Conservation (phyloP, 1,139 yeast genomes). For the Scheffersomyces stambukii region DNA sequence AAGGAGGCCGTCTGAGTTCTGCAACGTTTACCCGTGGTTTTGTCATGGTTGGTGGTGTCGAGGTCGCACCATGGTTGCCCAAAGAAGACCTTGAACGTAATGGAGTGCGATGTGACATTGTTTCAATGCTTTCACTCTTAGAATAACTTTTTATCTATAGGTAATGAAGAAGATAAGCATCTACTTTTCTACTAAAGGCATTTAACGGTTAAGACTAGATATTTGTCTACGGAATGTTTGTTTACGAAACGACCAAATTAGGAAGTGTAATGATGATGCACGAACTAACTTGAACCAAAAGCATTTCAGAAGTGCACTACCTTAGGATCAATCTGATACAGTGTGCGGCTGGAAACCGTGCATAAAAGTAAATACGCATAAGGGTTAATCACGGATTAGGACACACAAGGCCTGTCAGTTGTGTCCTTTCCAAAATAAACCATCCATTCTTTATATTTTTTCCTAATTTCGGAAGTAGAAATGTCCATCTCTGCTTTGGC, state of each 20-base stretch:
- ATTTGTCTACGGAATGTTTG: conserved; percentile 7
- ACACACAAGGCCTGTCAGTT: conserved; percentile 51
- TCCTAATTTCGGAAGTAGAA: conserved; percentile 31
- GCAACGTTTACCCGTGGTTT: conserved; percentile 5
- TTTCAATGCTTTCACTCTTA: too few species aligned
- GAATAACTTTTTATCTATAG: not conserved
- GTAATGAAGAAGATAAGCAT: not conserved
- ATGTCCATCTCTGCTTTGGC: conserved; percentile 48
- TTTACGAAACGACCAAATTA: conserved; percentile 14
- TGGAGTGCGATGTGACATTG: conserved; percentile 20
- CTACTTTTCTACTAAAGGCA: too few species aligned
- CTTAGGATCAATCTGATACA: too few species aligned
- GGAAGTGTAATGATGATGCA: conserved; percentile 2
- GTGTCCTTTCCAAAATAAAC: conserved; percentile 68
- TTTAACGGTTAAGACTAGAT: not conserved
- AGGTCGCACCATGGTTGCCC: conserved; percentile 12
- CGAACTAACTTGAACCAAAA: too few species aligned
- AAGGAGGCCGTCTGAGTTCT: conserved; percentile 15
- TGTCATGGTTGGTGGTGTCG: conserved; percentile 7
- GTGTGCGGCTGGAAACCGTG: too few species aligned
- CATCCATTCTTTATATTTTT: conserved; percentile 57
- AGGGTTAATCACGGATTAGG: too few species aligned
- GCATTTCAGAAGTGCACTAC: too few species aligned
- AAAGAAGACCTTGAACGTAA: conserved; percentile 19
- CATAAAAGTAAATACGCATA: too few species aligned